Conservation (phyloP, 148 eudicot species). For the Fagopyrum esculentum region DNA sequence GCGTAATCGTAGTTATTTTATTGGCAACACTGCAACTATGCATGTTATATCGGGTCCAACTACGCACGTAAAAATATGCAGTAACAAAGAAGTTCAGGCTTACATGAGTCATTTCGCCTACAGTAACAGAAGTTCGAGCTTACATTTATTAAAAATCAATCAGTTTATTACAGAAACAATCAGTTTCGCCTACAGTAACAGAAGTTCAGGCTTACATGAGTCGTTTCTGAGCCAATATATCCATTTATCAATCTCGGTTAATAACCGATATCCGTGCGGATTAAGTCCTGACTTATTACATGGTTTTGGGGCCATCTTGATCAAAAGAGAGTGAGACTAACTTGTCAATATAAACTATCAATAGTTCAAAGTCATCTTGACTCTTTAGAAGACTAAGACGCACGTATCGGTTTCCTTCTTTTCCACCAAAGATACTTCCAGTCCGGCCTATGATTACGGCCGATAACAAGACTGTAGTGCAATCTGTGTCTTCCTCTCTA, state of each 20-base stretch:
- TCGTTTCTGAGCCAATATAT: too few relatives aligned
- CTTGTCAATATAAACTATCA: slow-evolving; percentile 18
- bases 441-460: slow-evolving; percentile 36
- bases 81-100: too few relatives aligned
- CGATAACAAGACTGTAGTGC: slow-evolving; percentile 24
- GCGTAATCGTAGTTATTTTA: too few relatives aligned
- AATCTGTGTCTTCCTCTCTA: slow-evolving; percentile 30
- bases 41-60: too few relatives aligned
- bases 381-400: slow-evolving; percentile 47
- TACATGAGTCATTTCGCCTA: neutral
- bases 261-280: too few relatives aligned
- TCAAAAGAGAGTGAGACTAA: slow-evolving; percentile 18
- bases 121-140: neutral
- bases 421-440: slow-evolving; percentile 26
- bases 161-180: too few relatives aligned
- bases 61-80: too few relatives aligned
- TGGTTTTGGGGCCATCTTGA: slow-evolving; percentile 17
- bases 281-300: neutral
- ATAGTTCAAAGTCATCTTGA: slow-evolving; percentile 37
- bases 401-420: slow-evolving; percentile 25
- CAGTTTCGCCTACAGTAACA: neutral
- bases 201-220: neutral
- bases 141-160: too few relatives aligned
- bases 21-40: too few relatives aligned
- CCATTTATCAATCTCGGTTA: too few relatives aligned